Evolutionary conservation across 768 basidiomycete genomes (phyloP).

Genomic region (Lactarius hengduanensis): DNA sequence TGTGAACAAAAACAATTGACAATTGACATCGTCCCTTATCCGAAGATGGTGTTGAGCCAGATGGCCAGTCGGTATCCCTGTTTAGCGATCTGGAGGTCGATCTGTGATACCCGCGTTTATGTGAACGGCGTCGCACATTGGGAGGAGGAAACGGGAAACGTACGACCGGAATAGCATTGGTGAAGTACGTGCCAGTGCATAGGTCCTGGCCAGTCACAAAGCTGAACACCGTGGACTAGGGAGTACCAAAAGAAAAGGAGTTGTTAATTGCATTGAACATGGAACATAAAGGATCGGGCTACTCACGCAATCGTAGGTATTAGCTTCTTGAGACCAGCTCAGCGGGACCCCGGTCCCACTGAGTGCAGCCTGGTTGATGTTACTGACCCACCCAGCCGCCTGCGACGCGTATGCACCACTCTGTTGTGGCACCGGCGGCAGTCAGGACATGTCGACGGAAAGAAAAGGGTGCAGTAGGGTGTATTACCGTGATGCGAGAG

Average conservation of each 20-base stretch:
- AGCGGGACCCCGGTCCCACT: slow-evolving; percentile 34
- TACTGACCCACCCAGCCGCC: slow-evolving; percentile 33
- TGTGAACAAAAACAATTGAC: too few species aligned
- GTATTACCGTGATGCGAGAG: slow-evolving; percentile 42
- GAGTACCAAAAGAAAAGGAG: too few species aligned
- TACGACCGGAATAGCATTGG: slow-evolving; percentile 31
- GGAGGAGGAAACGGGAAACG: neutral
- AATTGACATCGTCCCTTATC: slow-evolving; percentile 1
- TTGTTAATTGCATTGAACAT: neutral
- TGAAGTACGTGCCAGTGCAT: slow-evolving; percentile 32
- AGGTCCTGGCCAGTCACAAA: slow-evolving; percentile 33
- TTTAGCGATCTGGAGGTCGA: slow-evolving; percentile 36
- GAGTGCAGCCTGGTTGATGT: slow-evolving; percentile 34
- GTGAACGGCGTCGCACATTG: neutral
- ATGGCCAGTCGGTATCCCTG: slow-evolving; percentile 32
- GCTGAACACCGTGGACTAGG: slow-evolving; percentile 32
- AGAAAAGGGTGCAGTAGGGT: too few species aligned
- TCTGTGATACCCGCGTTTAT: slow-evolving; percentile 22
- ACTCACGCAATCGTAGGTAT: slow-evolving; percentile 35
- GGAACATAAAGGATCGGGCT: neutral
- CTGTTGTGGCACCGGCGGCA: slow-evolving; percentile 20
- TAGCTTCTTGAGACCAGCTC: slow-evolving; percentile 34
- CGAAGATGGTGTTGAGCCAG: slow-evolving; percentile 32
- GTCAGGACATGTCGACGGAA: too few species aligned
- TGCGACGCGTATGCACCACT: slow-evolving; percentile 33